Evolutionary conservation across 192 early-diverging fungal species (phyloP).

Genomic region (Backusella sp.): DNA sequence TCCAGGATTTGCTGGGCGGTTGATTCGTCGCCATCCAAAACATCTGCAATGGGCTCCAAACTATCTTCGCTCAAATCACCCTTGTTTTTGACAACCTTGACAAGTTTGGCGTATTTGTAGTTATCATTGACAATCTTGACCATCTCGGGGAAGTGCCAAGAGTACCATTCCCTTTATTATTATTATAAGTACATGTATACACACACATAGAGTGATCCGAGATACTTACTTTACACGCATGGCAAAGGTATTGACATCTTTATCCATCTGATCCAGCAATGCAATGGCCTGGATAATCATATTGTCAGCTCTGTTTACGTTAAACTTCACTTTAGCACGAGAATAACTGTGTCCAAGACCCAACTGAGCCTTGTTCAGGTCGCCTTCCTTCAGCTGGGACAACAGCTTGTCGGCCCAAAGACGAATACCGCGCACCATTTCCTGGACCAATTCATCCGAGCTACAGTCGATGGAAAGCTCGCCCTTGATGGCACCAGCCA

Average conservation of each 20-base stretch:
- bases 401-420: constrained; percentile 88
- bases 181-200: not conserved
- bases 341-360: constrained; percentile 99
- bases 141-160: constrained; percentile 99
- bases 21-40: constrained; percentile 71
- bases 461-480: constrained; percentile 76
- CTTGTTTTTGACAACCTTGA: constrained; percentile 93
- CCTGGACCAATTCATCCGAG: constrained; percentile 79
- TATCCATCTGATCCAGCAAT: constrained; percentile 95
- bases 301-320: constrained; percentile 97
- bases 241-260: constrained; percentile 97
- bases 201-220: no score
- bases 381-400: constrained; percentile 86
- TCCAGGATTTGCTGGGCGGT: constrained; percentile 87
- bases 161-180: constrained; percentile 90
- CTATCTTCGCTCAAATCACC: constrained; percentile 73
- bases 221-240: constrained; percentile 78
- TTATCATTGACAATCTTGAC: constrained; percentile 96
- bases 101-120: constrained; percentile 85
- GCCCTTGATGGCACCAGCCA: constrained; percentile 76
- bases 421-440: constrained; percentile 93
- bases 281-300: constrained; percentile 94
- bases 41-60: constrained; percentile 75
- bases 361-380: constrained; percentile 90
- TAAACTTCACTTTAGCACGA: constrained; percentile 99